phyloP scores from a whole-genome alignment of 257 asterid genomes.

The Coffea canephora region DNA sequence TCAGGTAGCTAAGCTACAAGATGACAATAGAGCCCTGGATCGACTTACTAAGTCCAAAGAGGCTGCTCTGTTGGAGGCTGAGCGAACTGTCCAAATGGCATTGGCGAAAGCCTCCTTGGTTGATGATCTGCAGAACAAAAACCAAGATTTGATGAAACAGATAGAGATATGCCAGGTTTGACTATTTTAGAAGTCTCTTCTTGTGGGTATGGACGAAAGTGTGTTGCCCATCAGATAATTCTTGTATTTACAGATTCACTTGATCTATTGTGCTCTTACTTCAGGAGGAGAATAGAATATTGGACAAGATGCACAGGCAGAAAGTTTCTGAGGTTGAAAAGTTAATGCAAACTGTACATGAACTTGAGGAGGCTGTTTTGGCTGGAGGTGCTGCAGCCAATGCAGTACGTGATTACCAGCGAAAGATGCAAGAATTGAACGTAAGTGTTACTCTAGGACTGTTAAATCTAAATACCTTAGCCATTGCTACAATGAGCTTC shows the following conservation, averaged over 20 bases:
- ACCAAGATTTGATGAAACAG: slow-evolving; percentile 82
- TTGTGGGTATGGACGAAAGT: background rate
- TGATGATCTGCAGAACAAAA: slow-evolving; percentile 86
- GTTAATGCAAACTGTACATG: slow-evolving; percentile 74
- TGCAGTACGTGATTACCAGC: slow-evolving; percentile 83
- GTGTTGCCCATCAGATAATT: background rate
- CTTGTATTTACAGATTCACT: slow-evolving; percentile 10
- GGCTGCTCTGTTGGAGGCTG: slow-evolving; percentile 89
- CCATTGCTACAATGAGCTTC: background rate
- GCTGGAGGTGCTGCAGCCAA: slow-evolving; percentile 96
- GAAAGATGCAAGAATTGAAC: slow-evolving; percentile 81
- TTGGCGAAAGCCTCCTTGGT: slow-evolving; percentile 87
- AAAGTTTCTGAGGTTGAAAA: slow-evolving; percentile 90
- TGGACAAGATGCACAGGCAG: slow-evolving; percentile 87
- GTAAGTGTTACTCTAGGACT: slow-evolving; percentile 26
- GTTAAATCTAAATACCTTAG: background rate
- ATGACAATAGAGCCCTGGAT: slow-evolving; percentile 86
- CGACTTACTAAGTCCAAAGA: slow-evolving; percentile 93
- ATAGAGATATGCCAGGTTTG: slow-evolving; percentile 91
- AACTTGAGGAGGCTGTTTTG: slow-evolving; percentile 93
- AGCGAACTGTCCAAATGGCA: slow-evolving; percentile 77
- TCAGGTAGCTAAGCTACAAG: slow-evolving; percentile 85
- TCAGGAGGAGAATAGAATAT: slow-evolving; percentile 87
- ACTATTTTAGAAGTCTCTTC: slow-evolving; percentile 20
- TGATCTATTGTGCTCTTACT: slow-evolving; percentile 16